Percentiles rank a stretch among this genome's conserved stretches.
Evolutionary conservation across 2,329 filamentous ascomycete species (phyloP).

Genomic region (Lachnellula arida): DNA sequence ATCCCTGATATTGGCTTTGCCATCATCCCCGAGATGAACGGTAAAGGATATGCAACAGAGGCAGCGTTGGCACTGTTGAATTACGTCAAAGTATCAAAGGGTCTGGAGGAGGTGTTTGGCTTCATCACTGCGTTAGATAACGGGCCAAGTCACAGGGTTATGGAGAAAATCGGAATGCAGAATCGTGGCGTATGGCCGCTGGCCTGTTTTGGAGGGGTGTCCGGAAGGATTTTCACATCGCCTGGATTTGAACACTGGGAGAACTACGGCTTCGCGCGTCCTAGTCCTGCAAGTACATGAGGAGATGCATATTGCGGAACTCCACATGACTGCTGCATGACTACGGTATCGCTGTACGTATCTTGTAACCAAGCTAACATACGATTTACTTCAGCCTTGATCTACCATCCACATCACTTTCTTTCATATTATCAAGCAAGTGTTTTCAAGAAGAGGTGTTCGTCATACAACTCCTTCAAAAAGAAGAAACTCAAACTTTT

Average conservation of each 20-base stretch:
- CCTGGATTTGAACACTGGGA: neutral
- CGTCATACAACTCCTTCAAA: too few species aligned
- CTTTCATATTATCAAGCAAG: too few species aligned
- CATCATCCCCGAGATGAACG: neutral
- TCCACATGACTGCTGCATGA: neutral
- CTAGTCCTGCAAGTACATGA: neutral
- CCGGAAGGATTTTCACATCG: neutral
- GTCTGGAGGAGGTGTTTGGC: neutral
- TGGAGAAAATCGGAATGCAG: neutral
- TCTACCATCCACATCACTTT: too few species aligned
- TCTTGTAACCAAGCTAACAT: too few species aligned
- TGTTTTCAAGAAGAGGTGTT: too few species aligned
- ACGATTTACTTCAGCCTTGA: too few species aligned
- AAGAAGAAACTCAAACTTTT: too few species aligned
- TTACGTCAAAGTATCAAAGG: neutral
- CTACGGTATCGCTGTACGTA: too few species aligned
- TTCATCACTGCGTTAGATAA: neutral
- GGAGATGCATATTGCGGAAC: neutral
- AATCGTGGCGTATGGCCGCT: neutral
- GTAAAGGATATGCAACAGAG: neutral
- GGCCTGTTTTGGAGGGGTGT: neutral
- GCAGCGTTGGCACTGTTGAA: neutral
- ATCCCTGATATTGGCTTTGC: neutral
- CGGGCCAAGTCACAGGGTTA: neutral
- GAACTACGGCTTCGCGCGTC: neutral